Percentiles rank a stretch among this genome's conserved stretches.
Evolutionary conservation across 768 basidiomycete species (phyloP).

Genomic region (Pisolithus orientalis): DNA sequence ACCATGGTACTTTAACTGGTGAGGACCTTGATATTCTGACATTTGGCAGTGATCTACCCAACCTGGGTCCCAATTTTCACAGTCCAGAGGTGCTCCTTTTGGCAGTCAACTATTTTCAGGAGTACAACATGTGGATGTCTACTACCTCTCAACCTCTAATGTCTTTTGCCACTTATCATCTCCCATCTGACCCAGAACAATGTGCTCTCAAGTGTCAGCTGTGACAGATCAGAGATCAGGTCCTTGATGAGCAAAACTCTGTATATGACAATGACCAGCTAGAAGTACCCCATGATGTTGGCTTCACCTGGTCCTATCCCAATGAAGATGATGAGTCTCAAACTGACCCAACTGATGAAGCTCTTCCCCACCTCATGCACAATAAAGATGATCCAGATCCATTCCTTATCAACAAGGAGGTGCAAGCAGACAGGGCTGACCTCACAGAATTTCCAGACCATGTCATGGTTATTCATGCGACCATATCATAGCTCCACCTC

Average conservation of each 20-base stretch:
- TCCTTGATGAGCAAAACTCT: neutral
- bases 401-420: no score
- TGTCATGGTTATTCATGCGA: no score
- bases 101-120: neutral
- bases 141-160: neutral
- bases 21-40: no score
- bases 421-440: no score
- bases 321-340: neutral
- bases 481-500: no score
- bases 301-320: neutral
- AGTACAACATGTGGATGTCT: neutral
- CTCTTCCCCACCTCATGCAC: neutral
- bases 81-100: constrained; percentile 1
- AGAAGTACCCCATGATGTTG: neutral
- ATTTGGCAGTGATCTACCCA: neutral
- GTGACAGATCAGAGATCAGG: no score
- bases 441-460: no score
- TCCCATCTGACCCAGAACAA: neutral
- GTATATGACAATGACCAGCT: neutral
- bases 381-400: no score
- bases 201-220: neutral
- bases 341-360: neutral
- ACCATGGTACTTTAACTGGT: no score
- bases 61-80: constrained; percentile 5
- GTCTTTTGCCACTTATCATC: neutral